These are phyloP conservation scores for Periconia sp. DNA, from an alignment of 2,329 filamentous ascomycete species.

Conservation along the genomic window DNA sequence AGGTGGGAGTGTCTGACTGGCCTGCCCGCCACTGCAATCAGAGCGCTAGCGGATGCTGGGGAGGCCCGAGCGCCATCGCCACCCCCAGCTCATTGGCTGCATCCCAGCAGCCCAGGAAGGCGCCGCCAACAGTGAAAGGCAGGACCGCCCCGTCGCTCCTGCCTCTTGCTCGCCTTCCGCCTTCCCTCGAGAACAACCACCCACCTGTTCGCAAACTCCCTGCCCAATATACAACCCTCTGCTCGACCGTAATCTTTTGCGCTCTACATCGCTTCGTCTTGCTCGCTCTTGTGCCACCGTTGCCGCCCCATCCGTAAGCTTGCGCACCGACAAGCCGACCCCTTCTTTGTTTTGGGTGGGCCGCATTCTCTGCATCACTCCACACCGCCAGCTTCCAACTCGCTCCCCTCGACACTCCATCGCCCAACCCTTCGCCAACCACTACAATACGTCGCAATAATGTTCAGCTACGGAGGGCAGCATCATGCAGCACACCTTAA, in stretches of 20 bases:
- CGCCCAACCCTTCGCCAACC: constrained; percentile 23
- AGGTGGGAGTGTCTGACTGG: too few relatives aligned
- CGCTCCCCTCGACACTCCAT: constrained; percentile 19
- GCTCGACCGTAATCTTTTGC: background rate
- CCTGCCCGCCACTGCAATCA: too few relatives aligned
- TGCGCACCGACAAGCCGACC: constrained; percentile 9
- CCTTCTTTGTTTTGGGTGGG: constrained; percentile 29
- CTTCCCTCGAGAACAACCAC: background rate
- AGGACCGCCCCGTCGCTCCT: constrained; percentile 1
- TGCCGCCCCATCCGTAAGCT: constrained; percentile 12
- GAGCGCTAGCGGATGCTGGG: too few relatives aligned
- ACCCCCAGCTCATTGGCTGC: too few relatives aligned
- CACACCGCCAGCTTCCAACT: constrained; percentile 6
- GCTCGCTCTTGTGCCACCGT: constrained; percentile 4
- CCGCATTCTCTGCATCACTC: constrained; percentile 13
- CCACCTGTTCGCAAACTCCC: background rate
- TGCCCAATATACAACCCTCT: background rate
- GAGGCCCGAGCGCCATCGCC: too few relatives aligned
- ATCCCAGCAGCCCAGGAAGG: constrained; percentile 1
- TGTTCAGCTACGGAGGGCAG: constrained; percentile 56
- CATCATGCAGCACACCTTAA: constrained; percentile 56
- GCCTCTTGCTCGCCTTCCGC: constrained; percentile 4
- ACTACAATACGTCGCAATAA: constrained; percentile 44
- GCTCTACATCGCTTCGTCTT: constrained; percentile 1
- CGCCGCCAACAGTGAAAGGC: too few relatives aligned